Evolutionary conservation across 1,284 basidiomycete genomes (phyloP).

Genomic region (Apiotrichum brassicae): DNA sequence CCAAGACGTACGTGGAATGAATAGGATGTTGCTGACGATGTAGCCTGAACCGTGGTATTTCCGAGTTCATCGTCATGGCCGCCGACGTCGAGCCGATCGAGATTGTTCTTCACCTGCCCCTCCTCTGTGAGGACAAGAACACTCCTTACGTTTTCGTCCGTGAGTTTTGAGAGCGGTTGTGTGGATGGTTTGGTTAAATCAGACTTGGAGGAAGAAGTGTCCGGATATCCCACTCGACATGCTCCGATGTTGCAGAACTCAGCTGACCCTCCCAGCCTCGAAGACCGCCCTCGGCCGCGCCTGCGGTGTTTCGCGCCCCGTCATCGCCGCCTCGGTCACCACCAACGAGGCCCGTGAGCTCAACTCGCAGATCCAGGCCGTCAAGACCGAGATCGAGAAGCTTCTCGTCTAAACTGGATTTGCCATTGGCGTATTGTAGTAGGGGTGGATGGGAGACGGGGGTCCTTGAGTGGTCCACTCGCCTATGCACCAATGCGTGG

Average conservation of each 20-base stretch:
- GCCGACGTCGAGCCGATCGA: slow-evolving; percentile 81
- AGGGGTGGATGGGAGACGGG: slow-evolving; percentile 3
- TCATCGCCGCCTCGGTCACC: slow-evolving; percentile 91
- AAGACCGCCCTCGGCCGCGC: slow-evolving; percentile 70
- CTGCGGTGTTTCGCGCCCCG: slow-evolving; percentile 90
- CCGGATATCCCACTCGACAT: too few relatives aligned
- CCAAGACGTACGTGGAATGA: slow-evolving; percentile 67
- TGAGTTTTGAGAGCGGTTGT: too few relatives aligned
- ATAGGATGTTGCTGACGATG: slow-evolving; percentile 5
- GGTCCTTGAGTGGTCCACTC: slow-evolving; percentile 7
- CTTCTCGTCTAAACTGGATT: slow-evolving; percentile 52
- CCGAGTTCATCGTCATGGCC: slow-evolving; percentile 96
- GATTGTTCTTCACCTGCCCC: slow-evolving; percentile 89
- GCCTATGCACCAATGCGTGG: slow-evolving; percentile 7
- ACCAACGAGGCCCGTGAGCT: slow-evolving; percentile 94
- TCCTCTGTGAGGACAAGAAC: slow-evolving; percentile 99
- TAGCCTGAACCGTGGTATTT: slow-evolving; percentile 67
- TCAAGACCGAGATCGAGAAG: slow-evolving; percentile 86
- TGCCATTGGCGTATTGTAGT: background rate
- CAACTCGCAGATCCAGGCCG: slow-evolving; percentile 77
- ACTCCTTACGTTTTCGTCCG: slow-evolving; percentile 88
- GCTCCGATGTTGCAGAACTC: too few relatives aligned
- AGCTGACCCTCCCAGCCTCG: slow-evolving; percentile 4
- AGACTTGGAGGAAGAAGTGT: too few relatives aligned
- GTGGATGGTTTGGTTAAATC: too few relatives aligned